phyloP scores from a whole-genome alignment of 2,329 filamentous ascomycete genomes.

The Aureobasidium zeae region DNA sequence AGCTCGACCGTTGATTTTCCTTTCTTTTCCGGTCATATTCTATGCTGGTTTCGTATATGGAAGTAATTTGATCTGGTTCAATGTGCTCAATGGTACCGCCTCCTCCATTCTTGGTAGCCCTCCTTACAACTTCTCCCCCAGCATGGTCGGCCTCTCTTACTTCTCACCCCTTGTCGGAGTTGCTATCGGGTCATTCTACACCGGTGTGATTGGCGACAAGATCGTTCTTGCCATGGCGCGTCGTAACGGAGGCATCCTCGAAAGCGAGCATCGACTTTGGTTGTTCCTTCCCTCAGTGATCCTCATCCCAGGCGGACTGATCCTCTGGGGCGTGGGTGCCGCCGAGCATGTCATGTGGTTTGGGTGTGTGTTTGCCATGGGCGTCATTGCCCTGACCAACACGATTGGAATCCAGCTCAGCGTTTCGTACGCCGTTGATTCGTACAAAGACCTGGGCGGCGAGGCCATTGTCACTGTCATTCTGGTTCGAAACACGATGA shows the following conservation, averaged over 20 bases:
- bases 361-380: constrained; percentile 40
- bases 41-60: constrained; percentile 35
- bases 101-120: constrained; percentile 32
- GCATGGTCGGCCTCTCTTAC: constrained; percentile 33
- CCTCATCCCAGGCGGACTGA: constrained; percentile 36
- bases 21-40: constrained; percentile 32
- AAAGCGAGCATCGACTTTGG: constrained; percentile 35
- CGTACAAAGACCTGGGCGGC: constrained; percentile 40
- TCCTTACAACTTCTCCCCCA: constrained; percentile 32
- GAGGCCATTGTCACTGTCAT: constrained; percentile 45
- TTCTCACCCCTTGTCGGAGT: constrained; percentile 30
- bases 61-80: constrained; percentile 34
- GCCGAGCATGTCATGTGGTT: constrained; percentile 27
- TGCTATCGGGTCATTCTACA: constrained; percentile 29
- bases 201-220: constrained; percentile 30
- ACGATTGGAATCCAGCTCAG: constrained; percentile 37
- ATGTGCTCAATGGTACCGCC: constrained; percentile 36
- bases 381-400: constrained; percentile 37
- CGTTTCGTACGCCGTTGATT: constrained; percentile 41
- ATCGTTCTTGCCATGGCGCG: constrained; percentile 30
- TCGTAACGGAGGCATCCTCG: constrained; percentile 31
- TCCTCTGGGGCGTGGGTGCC: constrained; percentile 45
- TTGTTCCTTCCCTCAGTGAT: constrained; percentile 33
- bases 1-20: constrained; percentile 21
- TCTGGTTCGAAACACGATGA: constrained; percentile 42